Evolutionary conservation across 441 rosid species (phyloP), one percentile per base, ranked within the genome.

Genomic region (Biscutella laevigata): DNA sequence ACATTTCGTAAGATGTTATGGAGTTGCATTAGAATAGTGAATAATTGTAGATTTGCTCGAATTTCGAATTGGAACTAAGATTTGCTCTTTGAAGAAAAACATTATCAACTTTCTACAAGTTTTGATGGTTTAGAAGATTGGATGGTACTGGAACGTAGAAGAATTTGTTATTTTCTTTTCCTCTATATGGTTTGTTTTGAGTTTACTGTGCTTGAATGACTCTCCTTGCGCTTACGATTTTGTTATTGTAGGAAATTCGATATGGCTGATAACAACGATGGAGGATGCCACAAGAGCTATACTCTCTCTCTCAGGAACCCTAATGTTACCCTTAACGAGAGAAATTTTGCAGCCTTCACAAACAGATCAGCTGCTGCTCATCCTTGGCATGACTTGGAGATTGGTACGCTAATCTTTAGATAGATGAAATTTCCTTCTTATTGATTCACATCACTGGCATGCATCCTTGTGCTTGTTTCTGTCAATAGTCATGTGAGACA

Each of bases 341-440:
- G 95, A 64, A 92, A 86, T 42, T 79, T 88, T 55, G 74, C 92
- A 11, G 86, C 95, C 10, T 75, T 92, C 75, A 71, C 90, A 2
- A 63, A 73, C 30, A 72, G 92, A 78, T 77, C 91, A 20, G 64
- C 81, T 32, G 94, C 96, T 66, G 94, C 96, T 51, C 96, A 88
- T 76, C 95, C 98, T 17, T 92, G 96, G 98, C 95, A 92, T 61
- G 89, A 85, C 66, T 64, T 88, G 64, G 86, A 86, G 67, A 86
- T 88, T 49, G 98, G 95, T 88, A 72, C 4, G 16, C 7, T 50
- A 48, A 47, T 16, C 24, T 30, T 43, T 12, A 49, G 10, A 20
- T 46, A 4, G 3, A 60, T 56, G 15, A 8, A 47, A 6, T 25
- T 17, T 39, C 1, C 20, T 36, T 12, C 35, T 38, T 30, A n/a